Base-by-base conservation (phyloP, 495 filamentous ascomycete genomes). In the Talaromyces nanjingensis region DNA sequence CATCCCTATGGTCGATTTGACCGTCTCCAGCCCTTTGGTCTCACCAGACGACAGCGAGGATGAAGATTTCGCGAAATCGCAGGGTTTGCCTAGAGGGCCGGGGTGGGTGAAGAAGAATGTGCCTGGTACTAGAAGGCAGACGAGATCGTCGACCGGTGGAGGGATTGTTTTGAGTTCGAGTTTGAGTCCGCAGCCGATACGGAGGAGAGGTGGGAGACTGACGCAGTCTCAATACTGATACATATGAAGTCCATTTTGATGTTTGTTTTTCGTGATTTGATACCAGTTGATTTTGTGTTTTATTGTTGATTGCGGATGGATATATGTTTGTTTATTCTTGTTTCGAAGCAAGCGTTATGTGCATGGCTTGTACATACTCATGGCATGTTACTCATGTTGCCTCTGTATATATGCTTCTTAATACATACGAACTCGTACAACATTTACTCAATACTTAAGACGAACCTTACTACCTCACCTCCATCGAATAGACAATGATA, bases 391-490 rank as follows among this genome's bases (percentile, higher is more conserved):
- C 4, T 9, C 45, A 20, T 49, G 18, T 20, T 20, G 45, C 45
- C 45, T 49, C 0, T 18, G 45, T 49, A 49, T 20, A 49, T 49
- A 49, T 20, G 37, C 37, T 42, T 42, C 6, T 9, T 20, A 72
- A 88, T 92, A 9, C 96, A 82, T 18, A 96, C 92, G 76, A 94
- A 91, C 37, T 42, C 37, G 12, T 9, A 97, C 85, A 2, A 96
- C 84, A 12, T 37, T 37, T 12, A 12, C 9, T 37, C 33, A 37
- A 2, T 37, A 37, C 33, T 37, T 37, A 37, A 3, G 9, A 37
- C 7, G 9, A 6, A 8, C 11, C 37, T 12, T 42, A 16, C 14
- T 37, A 37, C 33, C 33, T 37, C 33, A 7, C 33, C 33, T 12
- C 1, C 1, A 33, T 12, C 11, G 33, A 37, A 37, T 37, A 42